A percentile compares a stretch with the other conserved stretches of the same genome.
phyloP scores from a whole-genome alignment of 2,329 filamentous ascomycete species.

The Aureobasidium sp. region DNA sequence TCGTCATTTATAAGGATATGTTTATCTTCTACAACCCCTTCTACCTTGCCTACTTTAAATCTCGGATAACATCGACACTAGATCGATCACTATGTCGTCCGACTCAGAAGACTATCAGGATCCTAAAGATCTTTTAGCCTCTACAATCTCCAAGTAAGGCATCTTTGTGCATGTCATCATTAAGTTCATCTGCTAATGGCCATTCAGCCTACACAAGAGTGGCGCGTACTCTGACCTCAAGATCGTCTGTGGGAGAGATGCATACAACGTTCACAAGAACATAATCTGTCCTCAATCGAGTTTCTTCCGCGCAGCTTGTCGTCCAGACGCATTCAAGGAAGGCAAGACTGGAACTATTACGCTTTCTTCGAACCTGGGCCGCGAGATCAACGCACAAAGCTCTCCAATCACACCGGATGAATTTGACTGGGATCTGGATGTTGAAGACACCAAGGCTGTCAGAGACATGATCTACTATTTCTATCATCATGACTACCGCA shows the following conservation, averaged over 20 bases:
- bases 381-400: rapidly evolving
- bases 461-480: not conserved
- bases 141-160: not conserved
- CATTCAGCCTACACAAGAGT: not conserved
- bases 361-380: not conserved
- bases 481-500: not conserved
- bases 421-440: not conserved
- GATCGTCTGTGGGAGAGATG: slow-evolving; percentile 19
- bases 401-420: not conserved
- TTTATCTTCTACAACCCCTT: too few relatives aligned
- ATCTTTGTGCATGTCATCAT: too few relatives aligned
- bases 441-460: not conserved
- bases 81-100: too few relatives aligned
- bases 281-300: slow-evolving; percentile 23
- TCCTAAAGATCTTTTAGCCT: not conserved
- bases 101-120: not conserved
- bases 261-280: slow-evolving; percentile 21
- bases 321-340: slow-evolving; percentile 5
- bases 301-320: slow-evolving; percentile 22
- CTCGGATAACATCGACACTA: too few relatives aligned
- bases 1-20: too few relatives aligned
- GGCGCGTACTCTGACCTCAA: slow-evolving; percentile 21
- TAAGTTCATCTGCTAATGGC: not conserved
- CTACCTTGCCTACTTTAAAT: too few relatives aligned
- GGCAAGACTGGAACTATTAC: not conserved